Base-by-base conservation (phyloP, 495 filamentous ascomycete species). In the Penicillium coprophilum region DNA sequence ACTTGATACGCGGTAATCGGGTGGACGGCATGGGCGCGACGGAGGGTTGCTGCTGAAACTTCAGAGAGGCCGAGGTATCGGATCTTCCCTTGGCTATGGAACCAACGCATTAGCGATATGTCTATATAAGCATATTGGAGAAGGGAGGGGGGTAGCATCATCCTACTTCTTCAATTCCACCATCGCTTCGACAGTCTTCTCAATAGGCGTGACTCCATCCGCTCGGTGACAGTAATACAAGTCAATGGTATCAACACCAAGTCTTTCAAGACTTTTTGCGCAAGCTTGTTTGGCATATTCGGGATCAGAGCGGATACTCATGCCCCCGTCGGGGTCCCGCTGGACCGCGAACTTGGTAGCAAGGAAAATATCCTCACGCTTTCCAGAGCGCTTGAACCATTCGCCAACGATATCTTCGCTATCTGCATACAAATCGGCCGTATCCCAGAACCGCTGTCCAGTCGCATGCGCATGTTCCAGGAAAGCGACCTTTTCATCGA, bases 141-240 rank as follows among this genome's bases (percentile, higher is more conserved):
- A 10, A 21, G 28, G 7, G 30, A 10, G 8, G 7, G 9, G 9
- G 30, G 3, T 31, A 9, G n/a, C n/a, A n/a, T n/a, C n/a, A n/a
- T 58, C 67, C 21, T 66, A 79, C 77, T 69, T 72, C 53, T 82
- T 74, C 17, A 84, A 58, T 39, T 83, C 76, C 1, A 69, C 71
- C 31, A 82, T 86, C 60, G 81, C 80, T 70, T 89, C 84, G 20
- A 89, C 70, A 1, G 84, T 85, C 40, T 82, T 87, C 79, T 56
- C 75, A 57, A 84, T 72, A 2, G 80, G 80, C 0, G 75, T 78
- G 19, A 67, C 64, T 4, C 49, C 48, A 57, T 78, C 73, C 23
- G 71, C 62, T 0, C 65, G 69, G 50, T 71, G 71, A 47, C 71
- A 74, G 61, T 87, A 87, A 55, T 81, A 86, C 10, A 89, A 66